A percentile compares a stretch with the other conserved stretches of the same genome.
Conservation (phyloP, 75 land plant genomes). For the Gnetum montanum region DNA sequence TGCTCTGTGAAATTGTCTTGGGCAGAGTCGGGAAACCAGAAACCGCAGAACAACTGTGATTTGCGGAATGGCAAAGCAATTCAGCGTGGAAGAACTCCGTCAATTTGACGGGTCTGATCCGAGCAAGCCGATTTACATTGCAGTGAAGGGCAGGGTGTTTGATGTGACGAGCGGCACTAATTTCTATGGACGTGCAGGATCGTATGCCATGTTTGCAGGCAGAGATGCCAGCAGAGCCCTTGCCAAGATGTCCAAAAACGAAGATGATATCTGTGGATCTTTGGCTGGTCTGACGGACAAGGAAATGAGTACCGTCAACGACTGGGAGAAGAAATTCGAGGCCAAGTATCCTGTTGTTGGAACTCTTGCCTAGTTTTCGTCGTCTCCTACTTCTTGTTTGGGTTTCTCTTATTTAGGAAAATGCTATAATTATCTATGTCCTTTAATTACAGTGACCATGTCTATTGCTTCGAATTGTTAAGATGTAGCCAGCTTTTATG, state of each 20-base stretch:
- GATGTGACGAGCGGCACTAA: conserved; percentile 62
- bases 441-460: no score
- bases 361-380: conserved; percentile 20
- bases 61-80: conserved; percentile 12
- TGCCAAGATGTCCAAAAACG: conserved; percentile 86
- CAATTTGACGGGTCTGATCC: conserved; percentile 57
- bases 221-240: conserved; percentile 80
- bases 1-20: no score
- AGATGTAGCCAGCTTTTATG: no score
- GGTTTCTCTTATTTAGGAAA: no score
- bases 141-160: conserved; percentile 67
- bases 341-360: conserved; percentile 94
- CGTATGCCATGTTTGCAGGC: conserved; percentile 81
- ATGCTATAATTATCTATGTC: no score
- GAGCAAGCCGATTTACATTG: conserved; percentile 66
- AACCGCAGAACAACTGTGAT: not conserved
- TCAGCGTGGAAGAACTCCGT: conserved; percentile 47
- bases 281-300: conserved; percentile 75
- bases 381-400: no score
- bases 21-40: no score
- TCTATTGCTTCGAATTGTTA: no score
- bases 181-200: conserved; percentile 92
- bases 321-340: conserved; percentile 89
- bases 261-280: conserved; percentile 46
- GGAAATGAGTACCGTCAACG: conserved; percentile 64